A percentile compares a stretch with the other conserved stretches of the same genome.
phyloP scores from a whole-genome alignment of 306 rosid genomes.

The Canavalia gladiata region DNA sequence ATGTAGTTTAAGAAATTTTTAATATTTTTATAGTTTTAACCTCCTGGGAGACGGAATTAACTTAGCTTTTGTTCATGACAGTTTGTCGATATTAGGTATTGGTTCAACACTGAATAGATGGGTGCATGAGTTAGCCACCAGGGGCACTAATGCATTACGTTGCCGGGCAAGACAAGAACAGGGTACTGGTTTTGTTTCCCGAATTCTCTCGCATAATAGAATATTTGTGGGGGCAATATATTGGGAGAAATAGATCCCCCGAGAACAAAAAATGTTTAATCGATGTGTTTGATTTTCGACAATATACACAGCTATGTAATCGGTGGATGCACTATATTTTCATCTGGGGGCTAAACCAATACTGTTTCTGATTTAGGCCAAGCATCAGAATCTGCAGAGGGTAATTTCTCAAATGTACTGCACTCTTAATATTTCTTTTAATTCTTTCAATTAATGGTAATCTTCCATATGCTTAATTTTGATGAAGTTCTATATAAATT shows the following conservation, averaged over 20 bases:
- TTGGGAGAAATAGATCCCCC: constrained; percentile 29
- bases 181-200: constrained; percentile 46
- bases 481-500: not conserved
- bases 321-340: constrained; percentile 8
- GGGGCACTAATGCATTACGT: constrained; percentile 45
- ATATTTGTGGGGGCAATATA: constrained; percentile 56
- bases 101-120: constrained; percentile 52
- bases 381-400: constrained; percentile 40
- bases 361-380: constrained; percentile 44
- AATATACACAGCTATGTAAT: constrained; percentile 39
- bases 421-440: not conserved
- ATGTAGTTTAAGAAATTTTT: constrained; percentile 20
- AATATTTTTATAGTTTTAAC: constrained; percentile 31
- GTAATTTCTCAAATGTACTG: constrained; percentile 35
- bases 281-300: constrained; percentile 39
- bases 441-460: constrained; percentile 20
- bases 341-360: constrained; percentile 34
- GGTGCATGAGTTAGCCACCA: constrained; percentile 46
- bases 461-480: not conserved
- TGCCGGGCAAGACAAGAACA: constrained; percentile 50
- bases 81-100: constrained; percentile 47
- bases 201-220: constrained; percentile 49
- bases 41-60: constrained; percentile 20
- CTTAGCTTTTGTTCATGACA: constrained; percentile 50
- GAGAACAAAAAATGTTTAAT: constrained; percentile 24